phyloP scores from a whole-genome alignment of 1,139 yeast species.

The Candida glucosophila region DNA sequence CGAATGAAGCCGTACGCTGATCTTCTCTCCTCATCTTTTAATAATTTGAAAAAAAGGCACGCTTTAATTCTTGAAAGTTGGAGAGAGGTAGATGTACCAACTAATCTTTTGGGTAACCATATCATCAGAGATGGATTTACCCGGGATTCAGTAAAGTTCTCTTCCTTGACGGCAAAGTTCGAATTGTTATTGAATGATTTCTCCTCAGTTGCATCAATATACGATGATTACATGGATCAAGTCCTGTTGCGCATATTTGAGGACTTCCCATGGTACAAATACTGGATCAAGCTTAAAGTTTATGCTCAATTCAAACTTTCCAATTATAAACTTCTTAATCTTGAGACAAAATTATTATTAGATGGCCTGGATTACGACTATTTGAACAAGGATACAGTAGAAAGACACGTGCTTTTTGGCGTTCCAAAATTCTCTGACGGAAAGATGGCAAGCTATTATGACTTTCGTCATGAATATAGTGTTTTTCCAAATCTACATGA shows the following conservation, averaged over 20 bases:
- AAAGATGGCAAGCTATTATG: slow-evolving; percentile 5
- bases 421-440: slow-evolving; percentile 9
- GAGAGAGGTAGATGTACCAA: not conserved
- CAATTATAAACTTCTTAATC: slow-evolving; percentile 42
- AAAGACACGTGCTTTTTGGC: slow-evolving; percentile 19
- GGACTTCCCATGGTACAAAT: slow-evolving; percentile 69
- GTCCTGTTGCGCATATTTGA: slow-evolving; percentile 41
- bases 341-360: slow-evolving; percentile 32
- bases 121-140: slow-evolving; percentile 5
- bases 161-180: slow-evolving; percentile 13
- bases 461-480: slow-evolving; percentile 8
- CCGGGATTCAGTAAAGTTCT: slow-evolving; percentile 10
- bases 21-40: slow-evolving; percentile 12
- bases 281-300: slow-evolving; percentile 46
- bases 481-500: slow-evolving; percentile 18
- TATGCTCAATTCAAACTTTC: slow-evolving; percentile 50
- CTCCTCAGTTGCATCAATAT: slow-evolving; percentile 11
- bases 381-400: slow-evolving; percentile 11
- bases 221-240: slow-evolving; percentile 27
- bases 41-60: slow-evolving; percentile 6
- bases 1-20: slow-evolving; percentile 17
- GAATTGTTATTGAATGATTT: slow-evolving; percentile 8
- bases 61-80: not conserved
- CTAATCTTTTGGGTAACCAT: slow-evolving; percentile 4
- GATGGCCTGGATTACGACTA: slow-evolving; percentile 16